A percentile compares a stretch with the other conserved stretches of the same genome.
Evolutionary conservation across 495 filamentous ascomycete genomes (phyloP).

Genomic region (Copromyces sp.): DNA sequence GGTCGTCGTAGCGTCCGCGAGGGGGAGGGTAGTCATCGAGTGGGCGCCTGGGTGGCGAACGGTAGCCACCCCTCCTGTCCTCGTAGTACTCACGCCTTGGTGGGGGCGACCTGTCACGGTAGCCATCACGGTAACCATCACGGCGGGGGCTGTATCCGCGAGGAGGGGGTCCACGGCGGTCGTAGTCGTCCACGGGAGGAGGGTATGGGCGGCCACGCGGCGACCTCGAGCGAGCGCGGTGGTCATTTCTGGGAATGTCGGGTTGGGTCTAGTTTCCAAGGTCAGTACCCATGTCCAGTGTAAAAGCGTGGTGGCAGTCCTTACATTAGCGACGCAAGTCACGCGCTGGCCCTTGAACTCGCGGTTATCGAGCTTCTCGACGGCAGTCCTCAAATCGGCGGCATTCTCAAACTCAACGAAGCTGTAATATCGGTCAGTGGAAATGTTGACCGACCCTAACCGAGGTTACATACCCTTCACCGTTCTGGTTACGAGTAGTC

Average conservation of each 20-base stretch:
- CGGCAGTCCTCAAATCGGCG: constrained; percentile 76
- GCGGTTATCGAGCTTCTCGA: constrained; percentile 82
- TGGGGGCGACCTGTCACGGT: constrained; percentile 72
- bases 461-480: constrained; percentile 66
- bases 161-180: constrained; percentile 67
- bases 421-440: constrained; percentile 33
- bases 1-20: constrained; percentile 51
- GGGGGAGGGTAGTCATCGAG: constrained; percentile 69
- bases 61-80: constrained; percentile 57
- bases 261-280: constrained; percentile 33
- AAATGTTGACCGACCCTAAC: not conserved
- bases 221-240: constrained; percentile 66
- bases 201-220: constrained; percentile 50
- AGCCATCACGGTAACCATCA: constrained; percentile 51
- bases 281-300: not conserved
- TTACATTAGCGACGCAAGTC: constrained; percentile 76
- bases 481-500: constrained; percentile 83
- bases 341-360: constrained; percentile 86
- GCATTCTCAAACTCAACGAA: constrained; percentile 97
- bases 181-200: constrained; percentile 59
- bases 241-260: constrained; percentile 56
- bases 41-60: constrained; percentile 61
- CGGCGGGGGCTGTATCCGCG: constrained; percentile 65
- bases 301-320: constrained; percentile 13
- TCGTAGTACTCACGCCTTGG: constrained; percentile 73